Evolutionary conservation across 2,329 filamentous ascomycete species (phyloP).

Genomic region (Penicillium oxalicum): DNA sequence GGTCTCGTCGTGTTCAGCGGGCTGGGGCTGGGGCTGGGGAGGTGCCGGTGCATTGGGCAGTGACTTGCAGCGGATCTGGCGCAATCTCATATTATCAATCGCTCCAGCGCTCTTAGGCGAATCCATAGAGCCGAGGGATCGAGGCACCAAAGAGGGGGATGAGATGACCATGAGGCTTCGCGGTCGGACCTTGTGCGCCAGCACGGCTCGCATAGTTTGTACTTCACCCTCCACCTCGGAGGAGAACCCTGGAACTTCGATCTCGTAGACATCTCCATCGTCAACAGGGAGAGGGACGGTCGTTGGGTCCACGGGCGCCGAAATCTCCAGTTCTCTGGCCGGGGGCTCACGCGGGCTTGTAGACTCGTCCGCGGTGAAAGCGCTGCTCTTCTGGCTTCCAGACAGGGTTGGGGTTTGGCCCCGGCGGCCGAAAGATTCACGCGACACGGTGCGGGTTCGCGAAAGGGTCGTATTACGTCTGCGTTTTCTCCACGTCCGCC

Average conservation of each 20-base stretch:
- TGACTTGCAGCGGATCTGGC: slow-evolving; percentile 44
- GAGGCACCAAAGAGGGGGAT: slow-evolving; percentile 24
- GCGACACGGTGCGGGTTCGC: slow-evolving; percentile 39
- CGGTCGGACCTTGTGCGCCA: slow-evolving; percentile 39
- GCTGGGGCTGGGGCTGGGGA: slow-evolving; percentile 8
- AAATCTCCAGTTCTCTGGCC: background rate
- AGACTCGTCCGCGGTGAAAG: slow-evolving; percentile 31
- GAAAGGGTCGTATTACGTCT: slow-evolving; percentile 31
- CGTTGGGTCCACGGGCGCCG: slow-evolving; percentile 25
- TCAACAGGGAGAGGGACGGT: slow-evolving; percentile 27
- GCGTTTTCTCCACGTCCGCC: slow-evolving; percentile 92
- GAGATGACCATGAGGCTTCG: slow-evolving; percentile 40
- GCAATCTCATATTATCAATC: slow-evolving; percentile 21
- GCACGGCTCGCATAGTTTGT: slow-evolving; percentile 32
- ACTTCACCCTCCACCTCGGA: slow-evolving; percentile 55
- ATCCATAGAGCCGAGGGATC: slow-evolving; percentile 21
- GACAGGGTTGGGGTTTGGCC: slow-evolving; percentile 17
- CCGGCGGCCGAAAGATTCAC: slow-evolving; percentile 36
- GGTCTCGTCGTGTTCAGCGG: slow-evolving; percentile 6
- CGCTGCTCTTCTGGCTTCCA: slow-evolving; percentile 35
- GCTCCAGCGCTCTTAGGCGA: slow-evolving; percentile 23
- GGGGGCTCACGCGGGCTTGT: slow-evolving; percentile 14
- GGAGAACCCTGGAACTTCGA: slow-evolving; percentile 68
- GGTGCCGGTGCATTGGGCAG: slow-evolving; percentile 40
- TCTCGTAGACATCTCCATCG: slow-evolving; percentile 51